Conservation (phyloP, 768 basidiomycete genomes). For the Mycena capillaripes region DNA sequence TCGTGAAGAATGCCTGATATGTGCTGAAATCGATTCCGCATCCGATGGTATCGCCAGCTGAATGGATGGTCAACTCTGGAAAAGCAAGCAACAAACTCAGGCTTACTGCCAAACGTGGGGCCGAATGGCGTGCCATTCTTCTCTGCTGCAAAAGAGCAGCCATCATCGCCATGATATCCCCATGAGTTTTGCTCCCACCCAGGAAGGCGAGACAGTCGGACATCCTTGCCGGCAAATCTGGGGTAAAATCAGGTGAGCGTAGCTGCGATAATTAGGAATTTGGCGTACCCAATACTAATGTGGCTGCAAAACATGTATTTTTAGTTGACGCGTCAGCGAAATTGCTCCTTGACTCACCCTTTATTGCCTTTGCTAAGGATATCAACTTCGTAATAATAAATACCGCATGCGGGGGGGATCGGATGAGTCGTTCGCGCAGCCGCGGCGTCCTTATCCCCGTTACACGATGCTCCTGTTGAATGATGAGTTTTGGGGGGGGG, state of each 20-base stretch:
- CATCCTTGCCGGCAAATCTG: slow-evolving; percentile 78
- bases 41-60: slow-evolving; percentile 91
- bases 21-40: slow-evolving; percentile 93
- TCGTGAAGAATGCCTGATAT: slow-evolving; percentile 89
- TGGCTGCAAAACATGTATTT: slow-evolving; percentile 61
- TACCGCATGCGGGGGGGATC: slow-evolving; percentile 88
- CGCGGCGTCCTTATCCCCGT: slow-evolving; percentile 86
- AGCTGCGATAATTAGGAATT: neutral
- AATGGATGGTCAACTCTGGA: slow-evolving; percentile 24
- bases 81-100: slow-evolving; percentile 1
- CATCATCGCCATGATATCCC: slow-evolving; percentile 96
- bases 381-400: slow-evolving; percentile 96
- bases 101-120: slow-evolving; percentile 84
- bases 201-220: slow-evolving; percentile 81
- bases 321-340: slow-evolving; percentile 26
- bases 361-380: slow-evolving; percentile 85
- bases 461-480: slow-evolving; percentile 62
- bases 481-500: slow-evolving; percentile 8
- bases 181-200: slow-evolving; percentile 90
- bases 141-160: slow-evolving; percentile 81
- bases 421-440: slow-evolving; percentile 83
- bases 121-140: slow-evolving; percentile 82
- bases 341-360: slow-evolving; percentile 65
- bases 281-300: slow-evolving; percentile 82
- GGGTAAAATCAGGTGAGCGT: slow-evolving; percentile 23